A percentile compares a stretch with the other conserved stretches of the same genome.
Conservation (phyloP, 164 flowering plant genomes). For the Taxillus chinensis region DNA sequence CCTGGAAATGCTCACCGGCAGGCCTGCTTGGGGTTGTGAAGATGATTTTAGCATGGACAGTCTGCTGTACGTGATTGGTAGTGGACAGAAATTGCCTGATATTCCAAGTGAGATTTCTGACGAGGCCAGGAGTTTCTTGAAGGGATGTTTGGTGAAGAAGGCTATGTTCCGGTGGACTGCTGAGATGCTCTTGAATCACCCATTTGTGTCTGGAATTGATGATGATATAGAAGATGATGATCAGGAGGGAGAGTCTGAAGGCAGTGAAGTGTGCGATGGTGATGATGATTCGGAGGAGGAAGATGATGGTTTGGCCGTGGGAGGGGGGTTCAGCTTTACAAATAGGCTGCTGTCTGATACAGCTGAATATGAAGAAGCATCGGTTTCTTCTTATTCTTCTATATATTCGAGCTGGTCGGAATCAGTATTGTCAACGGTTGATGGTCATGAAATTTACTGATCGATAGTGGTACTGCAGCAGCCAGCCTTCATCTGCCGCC, state of each 20-base stretch:
- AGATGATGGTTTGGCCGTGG: too few species aligned
- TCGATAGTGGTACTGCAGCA: too few species aligned
- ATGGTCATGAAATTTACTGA: too few species aligned
- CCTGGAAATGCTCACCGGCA: constrained; percentile 19
- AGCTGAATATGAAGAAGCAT: too few species aligned
- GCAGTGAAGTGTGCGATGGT: neutral
- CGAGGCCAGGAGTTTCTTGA: constrained; percentile 14
- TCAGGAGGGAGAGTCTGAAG: constrained; percentile 4
- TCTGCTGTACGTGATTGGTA: constrained; percentile 9
- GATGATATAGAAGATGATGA: constrained; percentile 3
- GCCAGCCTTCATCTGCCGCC: too few species aligned
- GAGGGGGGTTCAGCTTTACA: too few species aligned
- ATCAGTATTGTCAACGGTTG: too few species aligned
- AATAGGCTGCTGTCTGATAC: too few species aligned
- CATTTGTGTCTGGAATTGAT: constrained; percentile 12
- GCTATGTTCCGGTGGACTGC: constrained; percentile 11
- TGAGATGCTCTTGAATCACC: constrained; percentile 18
- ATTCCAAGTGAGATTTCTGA: constrained; percentile 8
- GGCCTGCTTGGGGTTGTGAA: constrained; percentile 11
- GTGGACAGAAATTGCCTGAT: constrained; percentile 6
- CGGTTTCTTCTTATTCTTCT: too few species aligned
- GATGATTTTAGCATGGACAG: constrained; percentile 3
- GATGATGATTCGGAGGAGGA: too few species aligned
- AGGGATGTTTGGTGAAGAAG: constrained; percentile 15
- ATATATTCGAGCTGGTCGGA: too few species aligned